Evolutionary conservation across 192 early-diverging fungal species (phyloP).

Genomic region (Gonapodya sp.): DNA sequence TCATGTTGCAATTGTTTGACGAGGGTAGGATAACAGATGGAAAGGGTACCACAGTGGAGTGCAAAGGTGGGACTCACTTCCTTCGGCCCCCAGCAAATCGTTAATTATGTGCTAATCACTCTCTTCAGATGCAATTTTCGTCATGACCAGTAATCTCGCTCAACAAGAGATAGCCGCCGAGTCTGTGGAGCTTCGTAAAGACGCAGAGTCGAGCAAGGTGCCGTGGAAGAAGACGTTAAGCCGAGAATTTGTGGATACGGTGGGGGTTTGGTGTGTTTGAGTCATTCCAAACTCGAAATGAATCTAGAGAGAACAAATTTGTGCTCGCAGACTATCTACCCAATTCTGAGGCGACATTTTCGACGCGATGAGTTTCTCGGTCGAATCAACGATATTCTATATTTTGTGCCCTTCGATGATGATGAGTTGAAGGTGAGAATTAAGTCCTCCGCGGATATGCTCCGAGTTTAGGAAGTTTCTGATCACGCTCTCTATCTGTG

Average conservation of each 20-base stretch:
- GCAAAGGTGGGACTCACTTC: not conserved
- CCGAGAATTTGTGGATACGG: slow-evolving; percentile 26
- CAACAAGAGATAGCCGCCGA: slow-evolving; percentile 37
- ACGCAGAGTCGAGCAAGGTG: slow-evolving; percentile 23
- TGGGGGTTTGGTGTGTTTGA: too few relatives aligned
- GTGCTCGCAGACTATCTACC: slow-evolving; percentile 20
- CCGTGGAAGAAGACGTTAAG: slow-evolving; percentile 21
- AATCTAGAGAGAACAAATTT: not conserved
- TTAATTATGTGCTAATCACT: not conserved
- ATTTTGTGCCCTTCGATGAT: slow-evolving; percentile 30
- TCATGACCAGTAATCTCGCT: slow-evolving; percentile 36
- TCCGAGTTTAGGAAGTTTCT: too few relatives aligned
- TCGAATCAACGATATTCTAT: slow-evolving; percentile 34
- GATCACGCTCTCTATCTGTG: too few relatives aligned
- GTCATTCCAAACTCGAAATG: not conserved
- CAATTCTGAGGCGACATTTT: slow-evolving; percentile 33
- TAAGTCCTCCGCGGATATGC: too few relatives aligned
- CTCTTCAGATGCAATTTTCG: slow-evolving; percentile 27
- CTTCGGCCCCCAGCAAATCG: not conserved
- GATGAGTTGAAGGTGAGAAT: slow-evolving; percentile 17
- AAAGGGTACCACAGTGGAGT: slow-evolving; percentile 21
- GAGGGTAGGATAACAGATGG: slow-evolving; percentile 35
- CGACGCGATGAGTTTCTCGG: slow-evolving; percentile 32
- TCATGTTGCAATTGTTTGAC: slow-evolving; percentile 35
- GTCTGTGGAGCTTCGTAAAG: slow-evolving; percentile 27